These are phyloP conservation scores for Globisporangium spiculum DNA, from an alignment of 352 stramenopile species.

Conservation along the genomic window DNA sequence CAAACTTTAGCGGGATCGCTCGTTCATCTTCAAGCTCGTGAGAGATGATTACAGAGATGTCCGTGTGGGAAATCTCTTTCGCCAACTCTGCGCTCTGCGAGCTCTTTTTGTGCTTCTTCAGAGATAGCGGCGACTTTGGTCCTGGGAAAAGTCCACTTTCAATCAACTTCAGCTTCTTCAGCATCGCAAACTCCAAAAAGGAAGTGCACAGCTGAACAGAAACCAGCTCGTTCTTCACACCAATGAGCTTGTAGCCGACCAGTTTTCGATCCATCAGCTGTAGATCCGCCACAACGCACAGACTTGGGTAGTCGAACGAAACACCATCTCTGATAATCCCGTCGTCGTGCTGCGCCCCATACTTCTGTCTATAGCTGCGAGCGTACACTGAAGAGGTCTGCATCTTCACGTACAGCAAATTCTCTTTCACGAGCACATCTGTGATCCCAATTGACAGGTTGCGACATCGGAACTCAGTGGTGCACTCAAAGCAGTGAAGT, in stretches of 20 bases:
- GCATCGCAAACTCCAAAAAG: slow-evolving; percentile 39
- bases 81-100: background rate
- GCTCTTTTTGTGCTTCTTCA: background rate
- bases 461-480: slow-evolving; percentile 33
- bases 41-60: slow-evolving; percentile 9
- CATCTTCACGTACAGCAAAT: slow-evolving; percentile 45
- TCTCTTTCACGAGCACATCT: slow-evolving; percentile 51
- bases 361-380: slow-evolving; percentile 9
- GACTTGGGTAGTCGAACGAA: slow-evolving; percentile 6
- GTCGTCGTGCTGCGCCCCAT: background rate
- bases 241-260: slow-evolving; percentile 37
- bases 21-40: slow-evolving; percentile 12
- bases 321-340: slow-evolving; percentile 12
- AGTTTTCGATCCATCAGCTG: slow-evolving; percentile 25
- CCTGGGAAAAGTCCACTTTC: slow-evolving; percentile 18
- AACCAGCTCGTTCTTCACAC: slow-evolving; percentile 28
- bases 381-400: slow-evolving; percentile 17
- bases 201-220: slow-evolving; percentile 34
- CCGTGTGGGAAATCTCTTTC: slow-evolving; percentile 14
- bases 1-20: slow-evolving; percentile 1
- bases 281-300: slow-evolving; percentile 21
- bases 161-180: slow-evolving; percentile 41
- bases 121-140: background rate
- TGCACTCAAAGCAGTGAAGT: slow-evolving; percentile 32
- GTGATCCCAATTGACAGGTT: slow-evolving; percentile 53